phyloP scores from a whole-genome alignment of 2,329 filamentous ascomycete species.

The Pleoardoris graminearum region DNA sequence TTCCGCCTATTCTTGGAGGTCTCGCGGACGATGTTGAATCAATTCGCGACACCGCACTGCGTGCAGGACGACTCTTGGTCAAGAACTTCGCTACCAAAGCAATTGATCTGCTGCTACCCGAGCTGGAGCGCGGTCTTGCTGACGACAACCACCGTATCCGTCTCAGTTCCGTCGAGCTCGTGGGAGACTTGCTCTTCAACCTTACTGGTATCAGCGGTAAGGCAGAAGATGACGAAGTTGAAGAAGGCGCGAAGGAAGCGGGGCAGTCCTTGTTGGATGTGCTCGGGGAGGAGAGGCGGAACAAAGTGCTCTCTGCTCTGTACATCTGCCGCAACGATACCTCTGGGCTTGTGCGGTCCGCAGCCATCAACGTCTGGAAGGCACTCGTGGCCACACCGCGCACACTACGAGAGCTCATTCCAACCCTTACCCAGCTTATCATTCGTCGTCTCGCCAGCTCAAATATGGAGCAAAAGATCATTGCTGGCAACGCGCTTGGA shows the following conservation, averaged over 20 bases:
- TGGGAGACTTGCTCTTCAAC: slow-evolving; percentile 96
- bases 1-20: slow-evolving; percentile 90
- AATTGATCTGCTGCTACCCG: slow-evolving; percentile 89
- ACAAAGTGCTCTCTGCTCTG: slow-evolving; percentile 94
- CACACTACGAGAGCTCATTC: slow-evolving; percentile 92
- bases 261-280: slow-evolving; percentile 91
- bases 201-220: slow-evolving; percentile 89
- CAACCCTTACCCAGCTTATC: slow-evolving; percentile 90
- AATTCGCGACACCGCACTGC: slow-evolving; percentile 93
- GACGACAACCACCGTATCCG: slow-evolving; percentile 97
- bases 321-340: slow-evolving; percentile 99
- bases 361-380: slow-evolving; percentile 95
- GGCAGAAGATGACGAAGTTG: slow-evolving; percentile 73
- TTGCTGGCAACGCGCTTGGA: slow-evolving; percentile 94
- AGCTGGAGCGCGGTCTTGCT: slow-evolving; percentile 93
- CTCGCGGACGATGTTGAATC: slow-evolving; percentile 95
- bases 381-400: slow-evolving; percentile 88
- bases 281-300: slow-evolving; percentile 92
- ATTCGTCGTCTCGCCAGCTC: slow-evolving; percentile 92
- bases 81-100: slow-evolving; percentile 98
- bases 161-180: slow-evolving; percentile 95
- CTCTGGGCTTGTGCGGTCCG: slow-evolving; percentile 83
- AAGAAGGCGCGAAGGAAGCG: slow-evolving; percentile 81
- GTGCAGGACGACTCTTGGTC: slow-evolving; percentile 89
- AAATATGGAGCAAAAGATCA: slow-evolving; percentile 98